Evolutionary conservation across 108 stramenopile species (phyloP), one percentile per base, ranked within the genome.

Genomic region (Epipyxis sp.): DNA sequence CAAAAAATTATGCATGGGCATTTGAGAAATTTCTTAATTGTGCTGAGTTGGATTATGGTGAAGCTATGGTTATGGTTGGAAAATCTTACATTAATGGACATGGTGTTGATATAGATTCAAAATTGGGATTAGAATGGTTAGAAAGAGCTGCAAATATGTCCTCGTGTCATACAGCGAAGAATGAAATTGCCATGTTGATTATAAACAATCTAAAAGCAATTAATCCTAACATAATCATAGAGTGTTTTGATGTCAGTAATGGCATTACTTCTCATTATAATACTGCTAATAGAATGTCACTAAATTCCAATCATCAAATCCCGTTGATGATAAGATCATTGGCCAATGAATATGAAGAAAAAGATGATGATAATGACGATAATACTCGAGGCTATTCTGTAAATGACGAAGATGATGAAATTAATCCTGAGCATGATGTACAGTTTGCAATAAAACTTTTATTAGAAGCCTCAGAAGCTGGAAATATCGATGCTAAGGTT

Each of bases 11-110:
- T 32, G 3, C 61, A 6, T 25, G 20, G 34, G 61, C 61, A 16
- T 65, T 65, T 37, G 61, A 65, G 61, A 65, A 65, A 3, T 65
- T 65, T 25, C 30, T 65, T 3, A 16, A 65, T 6, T 16, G 30
- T 10, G 61, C 61, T 6, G 61, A 65, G 35, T 3, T 6, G 6
- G 61, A 37, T 25, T 10, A 65, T 35, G 61, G 6, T 6, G 61
- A 65, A 6, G 61, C 61, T 3, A 65, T 65, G 61, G 35, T 65
- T 3, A 35, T 65, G 27, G 61, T 37, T 3, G 61, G 30, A 3
- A 37, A 29, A 32, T 65, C 30, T 32, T 65, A 65, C 35, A 6
- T 3, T 10, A 25, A 65, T 32, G 61, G 61, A 6, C 61, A 65
- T 6, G 61, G 61, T 25, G 61, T 65, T 16, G 61, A 65, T 6